Evolutionary conservation across 2,329 filamentous ascomycete species (phyloP), one percentile per base, ranked within the genome.

Genomic region (Pseudogymnoascus sp.): DNA sequence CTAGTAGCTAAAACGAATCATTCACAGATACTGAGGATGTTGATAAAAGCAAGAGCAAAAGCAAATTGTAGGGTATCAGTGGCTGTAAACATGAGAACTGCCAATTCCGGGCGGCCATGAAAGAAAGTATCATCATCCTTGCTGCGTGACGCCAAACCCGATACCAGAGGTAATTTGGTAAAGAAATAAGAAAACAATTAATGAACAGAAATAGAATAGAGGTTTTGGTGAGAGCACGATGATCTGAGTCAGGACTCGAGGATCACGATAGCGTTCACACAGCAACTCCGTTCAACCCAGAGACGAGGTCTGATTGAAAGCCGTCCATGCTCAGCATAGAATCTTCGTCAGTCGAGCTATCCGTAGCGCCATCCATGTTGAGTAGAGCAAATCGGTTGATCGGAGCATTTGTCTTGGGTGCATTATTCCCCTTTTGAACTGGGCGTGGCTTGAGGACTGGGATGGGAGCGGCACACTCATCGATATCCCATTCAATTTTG

Each of bases 401-500:
- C 47, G 72, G 71, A 50, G 72, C 65, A 59, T 68, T 68, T 65
- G 74, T 77, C 62, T 74, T 76, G n/a, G 70, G 64, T 11, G 65
- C 64, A 9, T 67, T 58, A 18, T 65, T 66, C 18, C 71, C 68
- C 38, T 68, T 71, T 18, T 64, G 68, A 28, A 59, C 61, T 62
- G 64, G 66, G 63, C 65, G 71, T 43, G 67, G 64, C 18, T 32
- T 54, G 28, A 32, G 28, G 25, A 58, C 57, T 18, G 57, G 32
- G 58, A 69, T 37, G 66, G 68, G 69, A 64, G 67, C 62, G 37
- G 83, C 81, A 69, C 90, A 95, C 66, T 92, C 88, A 67, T 95
- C 90, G 0, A 76, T 72, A 63, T 80, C 84, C 80, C 85, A 93
- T 12, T 87, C 83, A 65, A 95, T 87, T 64, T 80, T 85, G 63